phyloP scores from a whole-genome alignment of 2,329 filamentous ascomycete species.

The Fusarium sp. region DNA sequence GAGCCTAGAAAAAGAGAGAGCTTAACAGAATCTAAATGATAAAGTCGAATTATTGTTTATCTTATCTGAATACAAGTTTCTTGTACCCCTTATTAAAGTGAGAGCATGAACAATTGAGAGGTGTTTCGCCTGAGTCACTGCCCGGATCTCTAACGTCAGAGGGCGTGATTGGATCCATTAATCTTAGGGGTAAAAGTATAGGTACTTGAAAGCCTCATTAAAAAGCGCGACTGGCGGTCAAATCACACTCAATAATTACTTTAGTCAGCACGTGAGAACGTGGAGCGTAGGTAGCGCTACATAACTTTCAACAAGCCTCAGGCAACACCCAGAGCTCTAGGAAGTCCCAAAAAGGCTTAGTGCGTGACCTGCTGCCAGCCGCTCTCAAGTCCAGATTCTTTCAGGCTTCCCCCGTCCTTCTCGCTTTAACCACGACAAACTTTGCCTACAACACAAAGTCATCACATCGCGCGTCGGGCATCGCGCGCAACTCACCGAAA shows the following conservation, averaged over 20 bases:
- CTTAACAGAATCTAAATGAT: neutral
- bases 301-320: slow-evolving; percentile 28
- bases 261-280: slow-evolving; percentile 43
- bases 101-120: slow-evolving; percentile 34
- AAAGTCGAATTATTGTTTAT: neutral
- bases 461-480: slow-evolving; percentile 66
- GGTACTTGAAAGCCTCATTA: slow-evolving; percentile 25
- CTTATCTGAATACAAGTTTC: neutral
- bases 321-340: slow-evolving; percentile 37
- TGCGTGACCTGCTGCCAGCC: slow-evolving; percentile 47
- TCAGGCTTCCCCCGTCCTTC: slow-evolving; percentile 53
- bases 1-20: neutral
- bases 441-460: slow-evolving; percentile 52
- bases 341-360: slow-evolving; percentile 38
- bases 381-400: slow-evolving; percentile 59
- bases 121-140: slow-evolving; percentile 43
- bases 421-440: slow-evolving; percentile 59
- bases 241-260: neutral
- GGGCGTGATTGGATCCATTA: slow-evolving; percentile 19
- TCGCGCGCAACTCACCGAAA: slow-evolving; percentile 53
- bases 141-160: slow-evolving; percentile 30
- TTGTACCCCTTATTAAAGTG: neutral
- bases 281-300: slow-evolving; percentile 35
- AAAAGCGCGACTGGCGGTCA: slow-evolving; percentile 5
- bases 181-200: slow-evolving; percentile 24